Conservation (phyloP, 768 basidiomycete genomes). For the Lyophyllum shimeji region DNA sequence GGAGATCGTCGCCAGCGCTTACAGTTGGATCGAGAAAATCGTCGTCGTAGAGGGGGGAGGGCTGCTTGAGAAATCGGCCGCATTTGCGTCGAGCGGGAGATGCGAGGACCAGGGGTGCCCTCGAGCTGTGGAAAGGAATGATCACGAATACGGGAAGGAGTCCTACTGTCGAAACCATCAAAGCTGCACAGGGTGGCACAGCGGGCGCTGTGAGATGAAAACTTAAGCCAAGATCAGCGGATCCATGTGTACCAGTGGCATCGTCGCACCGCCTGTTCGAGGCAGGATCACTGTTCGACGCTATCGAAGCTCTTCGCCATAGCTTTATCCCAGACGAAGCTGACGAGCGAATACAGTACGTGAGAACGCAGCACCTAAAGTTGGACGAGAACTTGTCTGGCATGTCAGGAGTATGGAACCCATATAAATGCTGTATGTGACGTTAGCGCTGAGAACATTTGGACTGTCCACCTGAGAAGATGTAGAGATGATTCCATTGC, state of each 20-base stretch:
- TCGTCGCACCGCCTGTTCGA: not conserved
- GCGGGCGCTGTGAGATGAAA: not conserved
- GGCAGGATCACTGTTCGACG: not conserved
- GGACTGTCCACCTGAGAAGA: not conserved
- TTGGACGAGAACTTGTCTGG: not conserved
- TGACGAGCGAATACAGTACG: not conserved
- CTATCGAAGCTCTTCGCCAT: not conserved
- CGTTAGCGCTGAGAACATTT: not conserved
- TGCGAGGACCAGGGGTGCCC: too few species aligned
- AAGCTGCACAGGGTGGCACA: too few species aligned
- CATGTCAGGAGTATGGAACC: not conserved
- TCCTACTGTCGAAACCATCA: too few species aligned
- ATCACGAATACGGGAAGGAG: too few species aligned
- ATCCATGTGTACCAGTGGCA: not conserved
- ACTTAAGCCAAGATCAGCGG: not conserved
- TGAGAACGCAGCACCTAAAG: not conserved
- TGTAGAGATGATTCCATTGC: not conserved
- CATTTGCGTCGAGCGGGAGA: too few species aligned
- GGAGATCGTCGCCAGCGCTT: too few species aligned
- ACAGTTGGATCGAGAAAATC: too few species aligned
- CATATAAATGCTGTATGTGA: not conserved
- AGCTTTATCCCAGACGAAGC: not conserved
- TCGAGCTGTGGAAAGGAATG: too few species aligned
- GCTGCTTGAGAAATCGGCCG: too few species aligned
- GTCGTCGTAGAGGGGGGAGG: too few species aligned